Percentiles rank a stretch among this genome's conserved stretches.
Evolutionary conservation across 106 monocot species (phyloP).

Genomic region (Vanilla planifolia): DNA sequence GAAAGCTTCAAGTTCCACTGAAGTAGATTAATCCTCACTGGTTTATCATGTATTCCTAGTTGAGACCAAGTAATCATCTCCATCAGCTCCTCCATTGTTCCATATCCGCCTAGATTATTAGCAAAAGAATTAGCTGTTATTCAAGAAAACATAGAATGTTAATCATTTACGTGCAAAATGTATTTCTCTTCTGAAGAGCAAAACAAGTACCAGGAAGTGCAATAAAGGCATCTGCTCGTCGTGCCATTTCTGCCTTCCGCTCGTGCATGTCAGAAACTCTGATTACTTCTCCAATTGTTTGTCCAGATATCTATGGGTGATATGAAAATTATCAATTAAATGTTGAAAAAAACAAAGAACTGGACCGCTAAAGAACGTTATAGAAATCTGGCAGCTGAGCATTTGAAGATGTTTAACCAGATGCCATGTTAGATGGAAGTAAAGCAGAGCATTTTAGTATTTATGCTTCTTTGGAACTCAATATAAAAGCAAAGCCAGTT

Average conservation of each 20-base stretch:
- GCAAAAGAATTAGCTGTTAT: too few relatives aligned
- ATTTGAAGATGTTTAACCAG: too few relatives aligned
- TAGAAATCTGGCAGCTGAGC: too few relatives aligned
- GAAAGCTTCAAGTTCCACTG: neutral
- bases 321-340: neutral
- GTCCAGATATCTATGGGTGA: constrained; percentile 59
- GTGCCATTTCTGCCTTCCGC: constrained; percentile 84
- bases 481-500: too few relatives aligned
- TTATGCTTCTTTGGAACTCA: too few relatives aligned
- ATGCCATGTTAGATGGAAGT: too few relatives aligned
- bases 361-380: too few relatives aligned
- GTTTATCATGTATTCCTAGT: constrained; percentile 90
- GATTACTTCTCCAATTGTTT: constrained; percentile 67
- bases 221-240: constrained; percentile 73
- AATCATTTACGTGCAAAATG: too few relatives aligned
- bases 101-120: constrained; percentile 62
- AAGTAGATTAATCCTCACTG: constrained; percentile 29
- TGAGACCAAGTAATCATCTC: constrained; percentile 99
- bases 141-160: too few relatives aligned
- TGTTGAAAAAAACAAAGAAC: too few relatives aligned
- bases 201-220: constrained; percentile 66
- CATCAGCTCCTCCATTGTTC: constrained; percentile 94
- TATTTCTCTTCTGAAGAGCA: too few relatives aligned
- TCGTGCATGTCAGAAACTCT: constrained; percentile 79
- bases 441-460: too few relatives aligned